Base-by-base conservation (phyloP, 257 asterid genomes). In the Nicotiana tomentosiformis region DNA sequence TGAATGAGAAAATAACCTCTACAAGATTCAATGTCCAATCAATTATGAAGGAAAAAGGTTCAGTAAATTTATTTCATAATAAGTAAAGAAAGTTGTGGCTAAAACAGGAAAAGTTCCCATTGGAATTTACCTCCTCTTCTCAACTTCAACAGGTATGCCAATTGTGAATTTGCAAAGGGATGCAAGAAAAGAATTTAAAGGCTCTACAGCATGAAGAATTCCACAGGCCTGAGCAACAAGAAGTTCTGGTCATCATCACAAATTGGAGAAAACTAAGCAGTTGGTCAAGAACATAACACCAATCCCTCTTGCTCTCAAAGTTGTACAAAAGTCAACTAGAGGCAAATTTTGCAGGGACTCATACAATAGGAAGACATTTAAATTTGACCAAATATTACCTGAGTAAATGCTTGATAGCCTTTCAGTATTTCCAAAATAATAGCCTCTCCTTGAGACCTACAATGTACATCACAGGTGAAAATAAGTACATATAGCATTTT, bases 331-430 rank as follows among this genome's bases (percentile, higher is more conserved):
- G 17, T 23, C 60, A 46, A 46, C 12, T 46, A 15, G 23, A 70
- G 78, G 78, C 76, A 29, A 80, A 60, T 78, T 32, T 61, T 43
- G 32, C 81, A 46, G 66, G 69, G 18, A 79, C 46, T 64, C 83
- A 32, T 29, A 14, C 53, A 82, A 66, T 29, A 29, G 7, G 32
- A 37, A 20, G 68, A 82, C 15, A 81, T 84, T 65, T 67, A 72
- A 64, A 68, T 51, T 5, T 30, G 37, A 18, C 77, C 46, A 37
- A 70, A 67, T 74, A 83, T 67, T 81, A 96, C 98, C 98, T 96
- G 99, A 65, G 98, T 96, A 87, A 94, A 96, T 65, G 99, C 99
- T 90, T 96, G 99, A 88, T 96, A 96, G 86, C 98, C 99, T 90
- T 96, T 96, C 89, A 96, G 84, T 87, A 96, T 96, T 92, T 96